Base-by-base conservation (phyloP, 2,329 filamentous ascomycete genomes). In the Trichoderma sp. region DNA sequence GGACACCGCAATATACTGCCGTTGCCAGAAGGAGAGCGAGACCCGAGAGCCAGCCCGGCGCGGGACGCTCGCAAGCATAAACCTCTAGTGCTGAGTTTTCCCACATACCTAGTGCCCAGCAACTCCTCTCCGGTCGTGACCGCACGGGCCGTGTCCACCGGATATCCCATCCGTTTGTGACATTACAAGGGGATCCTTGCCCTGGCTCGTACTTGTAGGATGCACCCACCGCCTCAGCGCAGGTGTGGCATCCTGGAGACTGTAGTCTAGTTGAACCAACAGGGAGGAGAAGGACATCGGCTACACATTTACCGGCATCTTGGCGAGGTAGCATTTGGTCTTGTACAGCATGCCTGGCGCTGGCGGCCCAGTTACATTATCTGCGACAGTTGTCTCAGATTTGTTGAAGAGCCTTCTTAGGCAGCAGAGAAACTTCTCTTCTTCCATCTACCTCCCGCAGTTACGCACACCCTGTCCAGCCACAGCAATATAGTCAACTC, bases 401-500 rank as follows among this genome's bases (percentile, higher is more conserved):
- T 26, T 43, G 16, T 16, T n/a, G 18, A 43, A 55, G 49, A 28
- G 32, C 16, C 61, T 49, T 49, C 61, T 64, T 30, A 43, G 34
- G 60, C 60, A 55, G 43, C 49, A 13, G 21, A 43, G 24, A 64
- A 30, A 30, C n/a, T 24, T 28, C 30, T 56, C 49, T 65, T 32
- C 24, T 55, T 55, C 26, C n/a, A 49, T 56, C 43, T 32, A 46
- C 32, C 24, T 59, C 51, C 39, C 58, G 34, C 64, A 66, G 59
- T 21, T 59, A 46, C n/a, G 18, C 61, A 66, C 52, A 46, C 52
- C 64, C 52, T 66, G 64, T 58, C 51, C 6, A 66, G 16, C 21
- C 54, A 1, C 37, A 49, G 63, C 52, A 49, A 21, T 58, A 54
- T 28, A 32, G 21, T 43, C 54, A 51, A 58, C 39, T 43, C 49